Base-by-base conservation (phyloP, 2,329 filamentous ascomycete genomes). In the Plenodomus biglobosus region DNA sequence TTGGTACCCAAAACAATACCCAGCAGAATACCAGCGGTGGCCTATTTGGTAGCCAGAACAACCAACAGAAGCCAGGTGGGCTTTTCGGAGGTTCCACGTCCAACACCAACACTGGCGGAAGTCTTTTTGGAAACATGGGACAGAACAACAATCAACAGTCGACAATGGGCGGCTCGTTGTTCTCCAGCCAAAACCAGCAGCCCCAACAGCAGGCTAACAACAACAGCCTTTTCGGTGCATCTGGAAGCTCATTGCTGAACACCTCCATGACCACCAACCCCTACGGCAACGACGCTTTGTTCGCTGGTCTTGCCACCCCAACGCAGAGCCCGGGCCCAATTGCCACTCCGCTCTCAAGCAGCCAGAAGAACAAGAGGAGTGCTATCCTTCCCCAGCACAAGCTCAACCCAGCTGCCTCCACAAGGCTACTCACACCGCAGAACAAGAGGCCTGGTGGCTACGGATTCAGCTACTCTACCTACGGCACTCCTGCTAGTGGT, bases 391-490 rank as follows among this genome's bases (percentile, higher is more conserved):
- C 91, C 2, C 85, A 94, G 68, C 91, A 92, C 76, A 94, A 92
- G 74, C 81, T 95, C 57, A 92, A 90, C 39, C 90, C 91, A 0
- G 83, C 84, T 39, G 89, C 89, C 27, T 85, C 88, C 8, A 87
- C 87, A 18, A 87, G 91, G 40, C 85, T 92, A 47, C 82, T 85
- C 22, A 96, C 91, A 0, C 91, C 92, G 0, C 88, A 91, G 60
- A 62, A 58, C 38, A 92, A 90, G 74, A 83, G 87, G 22, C 46
- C 55, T 24, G 76, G 75, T 46, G 90, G 90, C 4, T 96, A 90
- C 66, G 92, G 92, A 2, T 95, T 96, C 70, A 91, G 88, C 1
- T 96, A 96, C 73, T 95, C 91, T 56, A 91, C 86, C 2, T 96
- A 95, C 62, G 90, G 90, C 38, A 92, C 88, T 1, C 91, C 92